Evolutionary conservation across 2,329 filamentous ascomycete species (phyloP).

Genomic region (Lecanoromycetidae sp.): DNA sequence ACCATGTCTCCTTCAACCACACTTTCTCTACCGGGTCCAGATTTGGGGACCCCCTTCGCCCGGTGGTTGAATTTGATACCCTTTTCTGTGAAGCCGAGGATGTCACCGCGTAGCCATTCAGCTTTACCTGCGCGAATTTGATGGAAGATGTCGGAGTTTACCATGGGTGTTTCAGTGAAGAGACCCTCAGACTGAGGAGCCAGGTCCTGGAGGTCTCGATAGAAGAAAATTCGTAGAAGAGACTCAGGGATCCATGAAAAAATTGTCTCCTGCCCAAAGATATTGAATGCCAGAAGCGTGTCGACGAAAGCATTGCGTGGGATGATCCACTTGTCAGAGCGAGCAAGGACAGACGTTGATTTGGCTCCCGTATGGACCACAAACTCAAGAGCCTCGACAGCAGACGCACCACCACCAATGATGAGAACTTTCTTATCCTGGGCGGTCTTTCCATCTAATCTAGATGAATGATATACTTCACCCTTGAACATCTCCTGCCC

Average conservation of each 20-base stretch:
- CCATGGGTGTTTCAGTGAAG: conserved; percentile 79
- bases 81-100: conserved; percentile 49
- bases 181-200: conserved; percentile 58
- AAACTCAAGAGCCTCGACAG: conserved; percentile 73
- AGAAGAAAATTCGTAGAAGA: conserved; percentile 66
- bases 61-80: conserved; percentile 63
- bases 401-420: conserved; percentile 68
- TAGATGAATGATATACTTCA: conserved; percentile 60
- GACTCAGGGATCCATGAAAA: conserved; percentile 68
- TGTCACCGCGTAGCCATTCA: conserved; percentile 72
- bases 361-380: conserved; percentile 53
- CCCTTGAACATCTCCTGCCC: conserved; percentile 64
- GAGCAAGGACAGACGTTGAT: conserved; percentile 60
- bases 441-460: conserved; percentile 59
- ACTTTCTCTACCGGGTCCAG: conserved; percentile 58
- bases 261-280: conserved; percentile 64
- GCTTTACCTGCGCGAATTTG: conserved; percentile 60
- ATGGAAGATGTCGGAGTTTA: conserved; percentile 69
- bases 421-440: conserved; percentile 64
- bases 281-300: conserved; percentile 60
- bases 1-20: conserved; percentile 61
- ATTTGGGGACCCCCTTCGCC: conserved; percentile 58
- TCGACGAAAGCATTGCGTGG: conserved; percentile 67
- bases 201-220: conserved; percentile 64
- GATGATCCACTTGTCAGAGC: conserved; percentile 80